Percentiles rank a stretch among this genome's conserved stretches.
These are phyloP conservation scores for Symbiodinium natans DNA, from an alignment of 73 alveolate genomes.

Conservation along the genomic window DNA sequence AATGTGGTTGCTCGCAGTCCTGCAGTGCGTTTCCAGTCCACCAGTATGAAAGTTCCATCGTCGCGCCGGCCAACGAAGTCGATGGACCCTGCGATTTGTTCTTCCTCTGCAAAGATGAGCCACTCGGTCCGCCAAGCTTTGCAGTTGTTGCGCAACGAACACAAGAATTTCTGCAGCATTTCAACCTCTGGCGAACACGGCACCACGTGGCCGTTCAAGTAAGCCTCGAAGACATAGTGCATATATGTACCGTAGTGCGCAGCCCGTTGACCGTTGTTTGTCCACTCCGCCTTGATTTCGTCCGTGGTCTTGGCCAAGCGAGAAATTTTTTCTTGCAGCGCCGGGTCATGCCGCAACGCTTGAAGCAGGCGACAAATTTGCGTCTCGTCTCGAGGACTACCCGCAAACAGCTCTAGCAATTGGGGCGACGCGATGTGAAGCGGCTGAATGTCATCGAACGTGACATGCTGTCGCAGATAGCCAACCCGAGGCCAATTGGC, in stretches of 20 bases:
- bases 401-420: too few species aligned
- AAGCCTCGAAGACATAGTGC: neutral
- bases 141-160: neutral
- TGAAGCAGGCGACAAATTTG: too few species aligned
- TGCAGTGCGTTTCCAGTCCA: too few species aligned
- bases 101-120: conserved; percentile 12
- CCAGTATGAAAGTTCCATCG: too few species aligned
- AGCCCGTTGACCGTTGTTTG: neutral
- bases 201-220: neutral
- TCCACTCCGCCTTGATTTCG: neutral
- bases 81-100: neutral
- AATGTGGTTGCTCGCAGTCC: too few species aligned
- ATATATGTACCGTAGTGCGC: neutral
- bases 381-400: too few species aligned
- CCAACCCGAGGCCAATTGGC: conserved; percentile 13
- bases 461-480: neutral
- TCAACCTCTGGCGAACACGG: neutral
- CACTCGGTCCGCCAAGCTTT: conserved; percentile 10
- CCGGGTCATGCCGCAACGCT: too few species aligned
- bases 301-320: neutral
- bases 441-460: too few species aligned
- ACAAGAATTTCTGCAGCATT: neutral
- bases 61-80: too few species aligned
- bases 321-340: too few species aligned
- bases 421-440: too few species aligned